Evolutionary conservation across 176 grass and related monocot species (phyloP).

Genomic region (Oryza nivara): DNA sequence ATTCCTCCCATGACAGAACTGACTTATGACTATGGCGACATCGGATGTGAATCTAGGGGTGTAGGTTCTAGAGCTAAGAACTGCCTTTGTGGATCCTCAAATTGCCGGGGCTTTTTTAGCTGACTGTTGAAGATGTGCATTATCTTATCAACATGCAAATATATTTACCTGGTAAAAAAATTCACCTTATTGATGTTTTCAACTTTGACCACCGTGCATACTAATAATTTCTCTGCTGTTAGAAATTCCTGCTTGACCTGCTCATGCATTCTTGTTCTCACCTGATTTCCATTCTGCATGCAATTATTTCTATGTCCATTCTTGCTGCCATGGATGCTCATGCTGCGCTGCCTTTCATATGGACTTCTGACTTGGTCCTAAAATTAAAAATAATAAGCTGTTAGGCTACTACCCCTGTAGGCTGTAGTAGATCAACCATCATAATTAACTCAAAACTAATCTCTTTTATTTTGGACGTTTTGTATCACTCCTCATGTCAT

Average conservation of each 20-base stretch:
- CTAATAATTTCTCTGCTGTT: neutral
- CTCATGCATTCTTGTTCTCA: neutral
- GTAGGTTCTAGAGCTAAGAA: slow-evolving; percentile 55
- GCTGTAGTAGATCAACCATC: neutral
- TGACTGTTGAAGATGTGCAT: slow-evolving; percentile 46
- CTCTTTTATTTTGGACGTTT: neutral
- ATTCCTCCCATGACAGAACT: slow-evolving; percentile 96
- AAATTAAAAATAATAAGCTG: neutral
- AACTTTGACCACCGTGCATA: neutral
- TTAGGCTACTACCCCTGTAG: neutral
- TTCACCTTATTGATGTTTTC: neutral
- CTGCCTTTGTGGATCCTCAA: slow-evolving; percentile 72
- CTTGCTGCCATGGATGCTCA: neutral
- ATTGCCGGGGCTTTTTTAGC: slow-evolving; percentile 69
- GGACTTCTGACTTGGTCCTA: neutral
- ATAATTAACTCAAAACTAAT: neutral
- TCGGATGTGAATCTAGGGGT: slow-evolving; percentile 43
- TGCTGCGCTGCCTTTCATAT: neutral
- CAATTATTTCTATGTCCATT: neutral
- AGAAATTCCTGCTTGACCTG: neutral
- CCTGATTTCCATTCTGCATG: slow-evolving; percentile 5
- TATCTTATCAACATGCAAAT: slow-evolving; percentile 26
- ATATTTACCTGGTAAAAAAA: slow-evolving; percentile 26
- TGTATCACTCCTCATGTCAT: neutral
- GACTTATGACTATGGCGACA: slow-evolving; percentile 80